Evolutionary conservation across 345 rosid species (phyloP), one percentile per base, ranked within the genome.

Genomic region (Corymbia maculata): DNA sequence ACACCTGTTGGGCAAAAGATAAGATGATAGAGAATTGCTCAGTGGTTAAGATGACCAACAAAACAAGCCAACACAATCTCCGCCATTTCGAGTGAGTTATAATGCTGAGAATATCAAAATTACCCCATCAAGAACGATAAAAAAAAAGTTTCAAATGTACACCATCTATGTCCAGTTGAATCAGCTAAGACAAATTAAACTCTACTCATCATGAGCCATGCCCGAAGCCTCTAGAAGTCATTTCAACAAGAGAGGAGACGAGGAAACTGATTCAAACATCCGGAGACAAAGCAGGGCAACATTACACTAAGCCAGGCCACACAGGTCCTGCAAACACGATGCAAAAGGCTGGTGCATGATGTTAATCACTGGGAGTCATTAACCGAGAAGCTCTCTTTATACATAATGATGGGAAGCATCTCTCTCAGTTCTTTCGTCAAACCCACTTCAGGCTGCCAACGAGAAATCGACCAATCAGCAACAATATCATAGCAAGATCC

Each of bases 381-480:
- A 28, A 97, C 90, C 15, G 95, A 92, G 92, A 97, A 97, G 94
- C 97, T 97, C 93, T 96, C 97, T 90, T 87, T 95, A 89, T 91
- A 97, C 55, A 96, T 91, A 51, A 97, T 90, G 90, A 95, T 92
- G 70, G 99, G 99, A 8, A 97, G 93, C 99, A 97, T 95, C 93
- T 97, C 98, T 90, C 99, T 95, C 87, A 97, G 86, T 86, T 97
- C 99, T 90, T 96, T 95, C 92, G 93, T 94, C 92, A 97, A 89
- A 19, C 99, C 99, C 93, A 92, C 47, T 87, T 95, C 97, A 91
- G 90, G 93, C 96, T 95, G 93, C 86, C 24, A 85, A 86, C 26
- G 55, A 53, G 85, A 52, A 59, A 87, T 51, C 85, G 28, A 42
- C 42, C 87, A 88, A 21, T 32, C 51, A 86, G 49, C 14, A 32